Conservation (phyloP, 257 asterid species). For the Prunella vulgaris region DNA sequence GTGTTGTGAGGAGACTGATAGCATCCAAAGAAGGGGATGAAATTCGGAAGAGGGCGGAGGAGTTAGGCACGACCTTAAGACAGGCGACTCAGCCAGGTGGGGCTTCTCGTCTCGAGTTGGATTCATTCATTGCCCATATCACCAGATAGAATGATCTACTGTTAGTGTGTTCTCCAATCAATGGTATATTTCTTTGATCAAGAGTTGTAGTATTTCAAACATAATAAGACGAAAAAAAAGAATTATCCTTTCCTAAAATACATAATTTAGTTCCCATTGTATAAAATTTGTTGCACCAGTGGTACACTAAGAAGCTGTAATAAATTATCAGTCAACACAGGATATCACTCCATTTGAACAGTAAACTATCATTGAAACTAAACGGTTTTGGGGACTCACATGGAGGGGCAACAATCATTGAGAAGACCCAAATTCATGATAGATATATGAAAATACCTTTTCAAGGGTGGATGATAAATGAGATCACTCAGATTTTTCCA, state of each 20-base stretch:
- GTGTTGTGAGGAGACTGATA: conserved; percentile 25
- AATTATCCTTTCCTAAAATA: neutral
- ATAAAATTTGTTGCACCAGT: neutral
- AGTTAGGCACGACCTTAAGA: conserved; percentile 8
- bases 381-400: neutral
- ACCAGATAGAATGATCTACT: conserved; percentile 19
- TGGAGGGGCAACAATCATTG: neutral
- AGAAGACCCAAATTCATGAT: neutral
- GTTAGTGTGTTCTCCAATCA: too few species aligned
- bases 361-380: neutral
- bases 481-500: too few species aligned
- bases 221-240: neutral
- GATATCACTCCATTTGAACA: neutral
- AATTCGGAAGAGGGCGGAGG: conserved; percentile 26
- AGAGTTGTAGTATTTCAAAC: neutral
- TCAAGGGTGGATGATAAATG: too few species aligned
- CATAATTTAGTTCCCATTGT: neutral
- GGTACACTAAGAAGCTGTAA: neutral
- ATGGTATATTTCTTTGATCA: neutral
- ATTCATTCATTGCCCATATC: conserved; percentile 32
- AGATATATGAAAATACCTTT: too few species aligned
- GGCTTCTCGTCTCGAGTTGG: conserved; percentile 26
- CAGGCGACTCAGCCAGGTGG: conserved; percentile 29
- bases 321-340: neutral
- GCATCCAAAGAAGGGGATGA: conserved; percentile 29